phyloP scores from a whole-genome alignment of 805 yeast genomes.

The Candida tibetensis region DNA sequence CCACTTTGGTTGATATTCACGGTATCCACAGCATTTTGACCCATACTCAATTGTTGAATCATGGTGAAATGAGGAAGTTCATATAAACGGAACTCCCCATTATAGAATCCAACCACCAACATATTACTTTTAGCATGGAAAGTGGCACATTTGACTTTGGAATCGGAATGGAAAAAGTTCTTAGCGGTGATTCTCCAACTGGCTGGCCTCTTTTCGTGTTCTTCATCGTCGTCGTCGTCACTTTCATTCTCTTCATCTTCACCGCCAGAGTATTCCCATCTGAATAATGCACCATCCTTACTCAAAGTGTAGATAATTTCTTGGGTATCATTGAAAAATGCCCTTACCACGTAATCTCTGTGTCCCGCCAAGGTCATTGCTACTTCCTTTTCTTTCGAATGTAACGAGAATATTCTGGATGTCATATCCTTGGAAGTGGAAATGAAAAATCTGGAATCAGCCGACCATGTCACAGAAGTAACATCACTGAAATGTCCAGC shows the following conservation, averaged over 20 bases:
- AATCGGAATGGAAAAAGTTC: constrained; percentile 69
- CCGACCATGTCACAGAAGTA: constrained; percentile 79
- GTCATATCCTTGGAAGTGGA: constrained; percentile 90
- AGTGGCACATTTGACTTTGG: constrained; percentile 74
- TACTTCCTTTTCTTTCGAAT: constrained; percentile 63
- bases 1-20: constrained; percentile 80
- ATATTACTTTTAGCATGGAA: constrained; percentile 73
- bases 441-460: constrained; percentile 82
- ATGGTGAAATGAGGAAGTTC: constrained; percentile 79
- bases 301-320: constrained; percentile 88
- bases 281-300: constrained; percentile 90
- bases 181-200: constrained; percentile 84
- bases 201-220: constrained; percentile 36
- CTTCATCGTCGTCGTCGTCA: constrained; percentile 36
- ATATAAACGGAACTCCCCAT: constrained; percentile 88
- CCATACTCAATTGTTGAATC: constrained; percentile 87
- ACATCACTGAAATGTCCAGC: constrained; percentile 92
- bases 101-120: constrained; percentile 82
- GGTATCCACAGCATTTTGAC: constrained; percentile 83
- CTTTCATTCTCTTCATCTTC: constrained; percentile 43
- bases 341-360: constrained; percentile 80
- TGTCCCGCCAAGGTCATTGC: constrained; percentile 91
- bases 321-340: constrained; percentile 85
- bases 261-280: constrained; percentile 77
- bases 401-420: constrained; percentile 75